Evolutionary conservation across 306 rosid species (phyloP).

Genomic region (Castanospermum australe): DNA sequence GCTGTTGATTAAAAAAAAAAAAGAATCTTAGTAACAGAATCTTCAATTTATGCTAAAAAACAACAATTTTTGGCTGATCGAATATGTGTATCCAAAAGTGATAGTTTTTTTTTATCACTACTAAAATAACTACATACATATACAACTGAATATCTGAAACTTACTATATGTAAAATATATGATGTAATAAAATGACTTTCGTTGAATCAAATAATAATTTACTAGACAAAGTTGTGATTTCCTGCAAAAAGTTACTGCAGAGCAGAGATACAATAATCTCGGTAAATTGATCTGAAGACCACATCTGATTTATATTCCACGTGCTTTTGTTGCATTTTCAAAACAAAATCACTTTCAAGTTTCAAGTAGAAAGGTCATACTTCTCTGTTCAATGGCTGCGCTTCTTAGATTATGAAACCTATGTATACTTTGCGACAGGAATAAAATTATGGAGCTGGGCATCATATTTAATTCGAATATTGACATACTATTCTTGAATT

Average conservation of each 20-base stretch:
- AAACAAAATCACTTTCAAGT: conserved; percentile 18
- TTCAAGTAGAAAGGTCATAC: neutral
- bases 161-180: neutral
- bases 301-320: conserved; percentile 6
- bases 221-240: neutral
- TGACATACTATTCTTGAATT: neutral
- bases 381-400: neutral
- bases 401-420: neutral
- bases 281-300: neutral
- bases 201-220: neutral
- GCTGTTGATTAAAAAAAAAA: neutral
- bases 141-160: neutral
- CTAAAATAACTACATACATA: neutral
- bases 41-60: neutral
- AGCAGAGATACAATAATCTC: neutral
- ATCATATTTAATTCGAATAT: neutral
- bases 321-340: conserved; percentile 6
- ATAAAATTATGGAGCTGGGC: neutral
- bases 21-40: neutral
- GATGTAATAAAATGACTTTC: neutral
- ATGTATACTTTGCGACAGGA: neutral
- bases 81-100: neutral
- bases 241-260: neutral
- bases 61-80: neutral
- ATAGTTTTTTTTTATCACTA: neutral